These are phyloP conservation scores for Amphicarpaea edgeworthii DNA, from an alignment of 306 rosid genomes.

Conservation along the genomic window DNA sequence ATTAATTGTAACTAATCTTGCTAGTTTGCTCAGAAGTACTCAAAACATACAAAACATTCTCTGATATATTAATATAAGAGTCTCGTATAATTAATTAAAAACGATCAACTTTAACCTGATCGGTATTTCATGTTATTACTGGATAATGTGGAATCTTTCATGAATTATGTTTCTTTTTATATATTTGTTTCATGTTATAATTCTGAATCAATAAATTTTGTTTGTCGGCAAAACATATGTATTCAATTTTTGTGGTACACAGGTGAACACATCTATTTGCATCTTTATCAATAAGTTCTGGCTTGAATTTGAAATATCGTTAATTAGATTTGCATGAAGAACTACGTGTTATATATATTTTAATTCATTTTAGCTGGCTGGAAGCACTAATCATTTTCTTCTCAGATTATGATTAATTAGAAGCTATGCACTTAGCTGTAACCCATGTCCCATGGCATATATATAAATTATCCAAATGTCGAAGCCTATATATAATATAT, in stretches of 20 bases:
- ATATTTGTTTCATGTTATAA: neutral
- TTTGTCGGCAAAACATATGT: neutral
- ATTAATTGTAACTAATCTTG: neutral
- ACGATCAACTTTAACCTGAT: neutral
- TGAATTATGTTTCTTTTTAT: too few species aligned
- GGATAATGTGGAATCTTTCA: too few species aligned
- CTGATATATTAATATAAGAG: neutral
- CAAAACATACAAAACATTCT: neutral
- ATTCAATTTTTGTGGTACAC: too few species aligned
- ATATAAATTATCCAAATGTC: constrained; percentile 14
- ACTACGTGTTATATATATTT: neutral
- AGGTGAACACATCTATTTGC: too few species aligned
- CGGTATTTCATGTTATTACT: too few species aligned
- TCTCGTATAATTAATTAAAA: neutral
- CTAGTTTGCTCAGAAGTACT: constrained; percentile 8
- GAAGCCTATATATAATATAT: neutral
- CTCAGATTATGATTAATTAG: neutral
- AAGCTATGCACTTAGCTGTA: neutral
- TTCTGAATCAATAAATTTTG: neutral
- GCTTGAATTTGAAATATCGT: too few species aligned
- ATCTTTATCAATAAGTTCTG: too few species aligned
- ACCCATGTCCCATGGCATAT: neutral
- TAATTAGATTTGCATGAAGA: constrained; percentile 25
- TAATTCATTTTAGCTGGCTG: constrained; percentile 20
- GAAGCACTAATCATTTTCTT: constrained; percentile 1